phyloP scores from a whole-genome alignment of 352 stramenopile genomes.

The Albugo laibachii region DNA sequence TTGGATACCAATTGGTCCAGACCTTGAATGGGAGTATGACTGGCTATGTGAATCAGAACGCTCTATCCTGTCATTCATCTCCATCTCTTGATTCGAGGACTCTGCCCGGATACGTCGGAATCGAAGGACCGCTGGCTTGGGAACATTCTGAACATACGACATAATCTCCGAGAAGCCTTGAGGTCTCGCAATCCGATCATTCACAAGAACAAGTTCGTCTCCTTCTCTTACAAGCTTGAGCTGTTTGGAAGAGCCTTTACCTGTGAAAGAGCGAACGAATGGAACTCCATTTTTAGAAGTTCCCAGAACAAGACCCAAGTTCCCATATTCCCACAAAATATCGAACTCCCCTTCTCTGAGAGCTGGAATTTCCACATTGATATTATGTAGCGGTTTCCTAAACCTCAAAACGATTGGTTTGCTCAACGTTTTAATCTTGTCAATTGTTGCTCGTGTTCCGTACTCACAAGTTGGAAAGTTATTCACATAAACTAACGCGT shows the following conservation, averaged over 20 bases:
- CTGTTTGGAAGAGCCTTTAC: constrained; percentile 54
- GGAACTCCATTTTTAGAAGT: constrained; percentile 27
- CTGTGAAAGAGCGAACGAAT: constrained; percentile 65
- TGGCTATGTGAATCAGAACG: too few relatives aligned
- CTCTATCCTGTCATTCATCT: too few relatives aligned
- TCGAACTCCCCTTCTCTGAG: constrained; percentile 54
- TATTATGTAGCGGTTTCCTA: constrained; percentile 26
- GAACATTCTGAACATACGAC: constrained; percentile 72
- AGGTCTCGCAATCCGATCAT: constrained; percentile 24
- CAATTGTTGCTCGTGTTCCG: constrained; percentile 50
- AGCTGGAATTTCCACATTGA: constrained; percentile 26
- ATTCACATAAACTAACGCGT: constrained; percentile 71
- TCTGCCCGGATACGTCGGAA: constrained; percentile 20
- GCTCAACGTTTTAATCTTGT: constrained; percentile 48
- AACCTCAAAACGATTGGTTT: constrained; percentile 69
- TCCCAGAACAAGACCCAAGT: constrained; percentile 46
- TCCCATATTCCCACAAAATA: constrained; percentile 67
- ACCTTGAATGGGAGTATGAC: too few relatives aligned
- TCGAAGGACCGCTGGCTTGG: constrained; percentile 54
- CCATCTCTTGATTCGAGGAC: not conserved
- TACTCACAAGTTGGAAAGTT: constrained; percentile 44
- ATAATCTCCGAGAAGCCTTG: constrained; percentile 60
- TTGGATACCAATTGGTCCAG: too few relatives aligned
- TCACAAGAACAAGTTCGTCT: constrained; percentile 70
- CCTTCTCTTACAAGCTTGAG: constrained; percentile 43